A percentile compares a stretch with the other conserved stretches of the same genome.
phyloP scores from a whole-genome alignment of 2,329 filamentous ascomycete genomes.

The Cladosporium colombiae region DNA sequence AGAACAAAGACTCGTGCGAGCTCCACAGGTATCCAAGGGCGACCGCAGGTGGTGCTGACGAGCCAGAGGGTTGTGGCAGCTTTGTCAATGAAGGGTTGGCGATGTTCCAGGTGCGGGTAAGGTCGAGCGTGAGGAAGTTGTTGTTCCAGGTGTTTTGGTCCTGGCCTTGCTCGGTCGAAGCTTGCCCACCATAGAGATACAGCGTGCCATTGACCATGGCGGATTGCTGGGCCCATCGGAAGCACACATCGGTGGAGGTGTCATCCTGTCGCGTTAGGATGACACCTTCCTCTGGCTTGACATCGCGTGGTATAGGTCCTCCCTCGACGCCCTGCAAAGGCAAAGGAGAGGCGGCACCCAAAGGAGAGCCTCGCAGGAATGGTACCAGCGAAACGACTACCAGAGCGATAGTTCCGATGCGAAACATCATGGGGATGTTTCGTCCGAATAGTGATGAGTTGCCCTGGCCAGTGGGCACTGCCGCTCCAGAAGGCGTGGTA shows the following conservation, averaged over 20 bases:
- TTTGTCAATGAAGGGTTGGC: slow-evolving; percentile 63
- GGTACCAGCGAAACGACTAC: slow-evolving; percentile 15
- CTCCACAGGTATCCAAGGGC: slow-evolving; percentile 76
- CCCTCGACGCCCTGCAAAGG: slow-evolving; percentile 36
- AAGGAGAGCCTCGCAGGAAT: slow-evolving; percentile 14
- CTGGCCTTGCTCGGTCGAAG: slow-evolving; percentile 60
- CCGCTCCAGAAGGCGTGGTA: not conserved
- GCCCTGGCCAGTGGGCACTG: not conserved
- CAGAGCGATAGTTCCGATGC: slow-evolving; percentile 10
- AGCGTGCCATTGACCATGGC: slow-evolving; percentile 73
- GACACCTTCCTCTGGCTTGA: slow-evolving; percentile 21
- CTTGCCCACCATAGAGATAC: slow-evolving; percentile 74
- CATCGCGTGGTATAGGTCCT: slow-evolving; percentile 29
- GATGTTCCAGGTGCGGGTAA: slow-evolving; percentile 71
- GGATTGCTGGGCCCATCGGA: slow-evolving; percentile 66
- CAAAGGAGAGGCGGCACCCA: slow-evolving; percentile 17
- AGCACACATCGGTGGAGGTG: slow-evolving; percentile 60
- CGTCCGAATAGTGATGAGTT: slow-evolving; percentile 1
- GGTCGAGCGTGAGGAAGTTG: slow-evolving; percentile 69
- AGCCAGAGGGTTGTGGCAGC: slow-evolving; percentile 63
- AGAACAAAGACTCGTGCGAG: slow-evolving; percentile 66
- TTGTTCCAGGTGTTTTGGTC: slow-evolving; percentile 71
- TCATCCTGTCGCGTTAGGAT: slow-evolving; percentile 41
- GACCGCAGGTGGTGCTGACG: slow-evolving; percentile 65
- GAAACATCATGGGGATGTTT: slow-evolving; percentile 13